These are phyloP conservation scores for Sporothrix luriei DNA, from an alignment of 2,329 filamentous ascomycete species.

Conservation along the genomic window DNA sequence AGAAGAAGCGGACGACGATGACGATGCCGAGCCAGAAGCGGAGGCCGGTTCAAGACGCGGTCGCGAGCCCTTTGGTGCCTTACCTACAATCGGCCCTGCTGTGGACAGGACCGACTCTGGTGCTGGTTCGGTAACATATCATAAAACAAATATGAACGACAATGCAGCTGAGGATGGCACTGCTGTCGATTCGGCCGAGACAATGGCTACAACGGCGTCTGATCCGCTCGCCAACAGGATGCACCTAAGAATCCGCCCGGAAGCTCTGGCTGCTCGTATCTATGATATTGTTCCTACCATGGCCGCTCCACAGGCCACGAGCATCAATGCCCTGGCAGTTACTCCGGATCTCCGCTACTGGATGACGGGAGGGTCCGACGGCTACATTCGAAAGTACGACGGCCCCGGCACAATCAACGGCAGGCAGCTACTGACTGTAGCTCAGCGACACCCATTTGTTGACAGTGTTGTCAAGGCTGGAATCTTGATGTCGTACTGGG, in stretches of 20 bases:
- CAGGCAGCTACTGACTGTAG: slow-evolving; percentile 89
- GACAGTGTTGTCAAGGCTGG: slow-evolving; percentile 96
- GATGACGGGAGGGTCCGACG: slow-evolving; percentile 90
- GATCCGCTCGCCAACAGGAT: slow-evolving; percentile 41
- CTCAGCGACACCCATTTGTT: slow-evolving; percentile 93
- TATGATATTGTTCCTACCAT: slow-evolving; percentile 98
- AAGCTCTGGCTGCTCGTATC: slow-evolving; percentile 74
- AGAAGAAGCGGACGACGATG: slow-evolving; percentile 43
- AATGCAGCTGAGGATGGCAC: slow-evolving; percentile 30
- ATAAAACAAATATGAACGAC: slow-evolving; percentile 34
- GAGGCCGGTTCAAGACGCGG: slow-evolving; percentile 29
- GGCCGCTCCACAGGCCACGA: slow-evolving; percentile 92
- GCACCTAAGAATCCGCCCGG: slow-evolving; percentile 69
- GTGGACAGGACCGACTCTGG: not conserved
- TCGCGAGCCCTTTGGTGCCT: slow-evolving; percentile 35
- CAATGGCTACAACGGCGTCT: slow-evolving; percentile 40
- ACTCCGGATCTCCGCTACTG: slow-evolving; percentile 95
- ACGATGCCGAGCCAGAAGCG: slow-evolving; percentile 47
- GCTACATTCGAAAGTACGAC: slow-evolving; percentile 96
- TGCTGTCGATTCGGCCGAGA: slow-evolving; percentile 32
- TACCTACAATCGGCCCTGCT: slow-evolving; percentile 41
- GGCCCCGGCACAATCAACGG: slow-evolving; percentile 94
- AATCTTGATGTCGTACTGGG: slow-evolving; percentile 95
- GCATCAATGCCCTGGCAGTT: slow-evolving; percentile 87
- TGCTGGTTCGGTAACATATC: not conserved